A percentile compares a stretch with the other conserved stretches of the same genome.
phyloP scores from a whole-genome alignment of 2,329 filamentous ascomycete species.

The Fusarium sp. region DNA sequence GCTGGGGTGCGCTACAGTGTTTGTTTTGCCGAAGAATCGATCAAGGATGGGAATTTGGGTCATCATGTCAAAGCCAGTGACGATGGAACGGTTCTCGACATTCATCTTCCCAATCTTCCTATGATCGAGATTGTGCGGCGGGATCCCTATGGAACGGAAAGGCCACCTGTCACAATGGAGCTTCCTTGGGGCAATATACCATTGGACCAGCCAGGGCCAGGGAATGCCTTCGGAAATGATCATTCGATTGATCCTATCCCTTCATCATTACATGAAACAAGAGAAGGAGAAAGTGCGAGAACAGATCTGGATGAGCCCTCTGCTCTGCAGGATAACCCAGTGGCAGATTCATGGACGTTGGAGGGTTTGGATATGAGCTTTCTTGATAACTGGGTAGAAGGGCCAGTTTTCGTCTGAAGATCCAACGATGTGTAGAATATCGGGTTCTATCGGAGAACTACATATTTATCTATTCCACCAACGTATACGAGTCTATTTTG shows the following conservation, averaged over 20 bases:
- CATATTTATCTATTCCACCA: not conserved
- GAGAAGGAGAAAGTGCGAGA: too few relatives aligned
- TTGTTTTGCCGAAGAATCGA: conserved; percentile 27
- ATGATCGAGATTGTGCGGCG: conserved; percentile 50
- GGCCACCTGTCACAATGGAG: not conserved
- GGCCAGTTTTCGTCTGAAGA: not conserved
- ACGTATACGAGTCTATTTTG: too few relatives aligned
- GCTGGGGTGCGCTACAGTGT: conserved; percentile 43
- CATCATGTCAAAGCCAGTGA: conserved; percentile 13
- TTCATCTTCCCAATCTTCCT: conserved; percentile 59
- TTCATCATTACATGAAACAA: not conserved
- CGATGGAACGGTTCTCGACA: conserved; percentile 43
- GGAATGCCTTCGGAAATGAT: not conserved
- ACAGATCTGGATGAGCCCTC: not conserved
- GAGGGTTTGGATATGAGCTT: conserved; percentile 19
- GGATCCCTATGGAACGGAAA: not conserved
- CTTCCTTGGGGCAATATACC: not conserved
- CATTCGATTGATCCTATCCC: not conserved
- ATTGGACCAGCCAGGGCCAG: not conserved
- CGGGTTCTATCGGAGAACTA: not conserved
- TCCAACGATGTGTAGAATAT: too few relatives aligned
- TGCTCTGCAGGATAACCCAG: not conserved
- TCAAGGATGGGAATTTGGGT: conserved; percentile 40
- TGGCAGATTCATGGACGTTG: not conserved
- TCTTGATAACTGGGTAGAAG: conserved; percentile 11